phyloP scores from a whole-genome alignment of 179 eudicot genomes.

The Heliamphora pulchella region DNA sequence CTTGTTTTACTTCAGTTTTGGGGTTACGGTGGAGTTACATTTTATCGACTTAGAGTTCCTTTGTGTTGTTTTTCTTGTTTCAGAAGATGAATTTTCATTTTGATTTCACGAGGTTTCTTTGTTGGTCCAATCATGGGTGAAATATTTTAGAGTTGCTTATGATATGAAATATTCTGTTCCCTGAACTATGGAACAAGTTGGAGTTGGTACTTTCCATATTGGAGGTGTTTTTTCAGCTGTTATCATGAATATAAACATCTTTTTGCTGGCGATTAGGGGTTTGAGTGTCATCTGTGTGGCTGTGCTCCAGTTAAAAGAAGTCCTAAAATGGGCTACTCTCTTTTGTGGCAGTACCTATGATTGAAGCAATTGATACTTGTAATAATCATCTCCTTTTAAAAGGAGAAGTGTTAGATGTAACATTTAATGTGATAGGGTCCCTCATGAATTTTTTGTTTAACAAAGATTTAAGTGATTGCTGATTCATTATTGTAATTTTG shows the following conservation, averaged over 20 bases:
- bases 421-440: not conserved
- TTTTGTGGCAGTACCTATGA: not conserved
- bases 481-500: no score
- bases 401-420: not conserved
- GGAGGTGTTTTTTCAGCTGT: not conserved
- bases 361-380: not conserved
- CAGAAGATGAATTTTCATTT: not conserved
- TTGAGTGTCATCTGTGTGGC: not conserved
- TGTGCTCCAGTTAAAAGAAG: not conserved
- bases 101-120: not conserved
- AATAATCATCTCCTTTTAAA: not conserved
- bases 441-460: no score
- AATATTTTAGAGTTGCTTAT: not conserved
- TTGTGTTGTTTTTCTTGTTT: not conserved
- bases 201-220: not conserved
- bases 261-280: not conserved
- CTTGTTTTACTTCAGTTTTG: not conserved
- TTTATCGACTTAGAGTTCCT: not conserved
- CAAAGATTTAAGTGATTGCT: no score
- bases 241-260: not conserved
- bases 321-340: not conserved
- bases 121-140: not conserved
- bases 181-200: not conserved
- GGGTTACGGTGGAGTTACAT: not conserved
- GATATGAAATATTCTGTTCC: not conserved